phyloP scores from a whole-genome alignment of 768 basidiomycete species.

The Leccinum olivaceopallidum region DNA sequence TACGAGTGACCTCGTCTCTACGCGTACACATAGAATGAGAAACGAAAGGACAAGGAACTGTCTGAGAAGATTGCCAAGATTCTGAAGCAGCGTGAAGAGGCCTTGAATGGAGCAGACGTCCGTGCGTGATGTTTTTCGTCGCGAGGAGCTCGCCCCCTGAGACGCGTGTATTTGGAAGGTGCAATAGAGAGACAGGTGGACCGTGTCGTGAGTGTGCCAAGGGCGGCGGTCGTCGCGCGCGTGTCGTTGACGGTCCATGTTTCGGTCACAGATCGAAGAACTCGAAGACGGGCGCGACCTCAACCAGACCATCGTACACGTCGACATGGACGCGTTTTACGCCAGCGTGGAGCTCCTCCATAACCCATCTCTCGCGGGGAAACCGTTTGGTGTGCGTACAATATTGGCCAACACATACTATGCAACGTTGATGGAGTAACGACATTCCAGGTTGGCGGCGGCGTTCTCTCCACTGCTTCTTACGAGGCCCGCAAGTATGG shows the following conservation, averaged over 20 bases:
- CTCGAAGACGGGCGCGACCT: conserved; percentile 79
- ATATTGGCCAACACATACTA: too few relatives aligned
- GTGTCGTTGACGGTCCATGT: background rate
- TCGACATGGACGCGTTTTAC: conserved; percentile 96
- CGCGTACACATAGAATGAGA: conserved; percentile 65
- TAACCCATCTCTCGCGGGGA: conserved; percentile 62
- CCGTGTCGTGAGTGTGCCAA: conserved; percentile 54
- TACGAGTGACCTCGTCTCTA: conserved; percentile 1
- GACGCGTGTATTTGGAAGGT: conserved; percentile 31
- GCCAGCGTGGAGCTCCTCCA: conserved; percentile 76
- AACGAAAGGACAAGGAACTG: conserved; percentile 83
- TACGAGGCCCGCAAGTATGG: conserved; percentile 92
- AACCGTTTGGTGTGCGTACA: conserved; percentile 68
- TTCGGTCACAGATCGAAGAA: conserved; percentile 48
- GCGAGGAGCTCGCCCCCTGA: background rate
- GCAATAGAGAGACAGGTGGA: conserved; percentile 69
- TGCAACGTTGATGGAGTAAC: conserved; percentile 5
- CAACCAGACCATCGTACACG: conserved; percentile 83
- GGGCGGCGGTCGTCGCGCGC: background rate
- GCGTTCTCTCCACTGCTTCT: conserved; percentile 86
- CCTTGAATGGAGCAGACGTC: conserved; percentile 54
- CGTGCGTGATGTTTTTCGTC: conserved; percentile 37
- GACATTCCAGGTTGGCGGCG: conserved; percentile 64
- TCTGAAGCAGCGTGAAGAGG: conserved; percentile 62
- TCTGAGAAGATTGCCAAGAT: conserved; percentile 75